A percentile compares a stretch with the other conserved stretches of the same genome.
phyloP scores from a whole-genome alignment of 495 filamentous ascomycete species.

The Neurospora sp. region DNA sequence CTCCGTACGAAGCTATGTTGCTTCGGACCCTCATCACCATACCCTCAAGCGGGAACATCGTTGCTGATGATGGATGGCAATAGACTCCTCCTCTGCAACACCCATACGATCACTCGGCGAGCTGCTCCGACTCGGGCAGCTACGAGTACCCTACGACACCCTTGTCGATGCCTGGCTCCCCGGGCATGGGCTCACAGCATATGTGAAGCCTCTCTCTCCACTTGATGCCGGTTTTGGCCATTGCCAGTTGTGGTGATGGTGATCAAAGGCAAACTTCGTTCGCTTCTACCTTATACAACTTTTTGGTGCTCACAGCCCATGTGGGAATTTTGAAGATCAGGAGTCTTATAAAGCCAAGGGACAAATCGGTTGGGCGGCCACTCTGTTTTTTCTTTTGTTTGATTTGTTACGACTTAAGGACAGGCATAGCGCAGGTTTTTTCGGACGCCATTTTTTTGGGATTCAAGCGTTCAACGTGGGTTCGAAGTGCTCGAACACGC shows the following conservation, averaged over 20 bases:
- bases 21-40: slow-evolving; percentile 18
- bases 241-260: background rate
- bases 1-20: slow-evolving; percentile 5
- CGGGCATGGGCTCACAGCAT: slow-evolving; percentile 34
- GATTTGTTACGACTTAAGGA: background rate
- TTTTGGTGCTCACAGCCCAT: background rate
- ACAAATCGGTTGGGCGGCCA: background rate
- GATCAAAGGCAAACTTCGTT: background rate
- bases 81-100: slow-evolving; percentile 83
- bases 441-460: background rate
- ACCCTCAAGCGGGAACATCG: slow-evolving; percentile 25
- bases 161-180: slow-evolving; percentile 56
- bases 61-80: slow-evolving; percentile 36
- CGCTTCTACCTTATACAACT: background rate
- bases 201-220: background rate
- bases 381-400: background rate
- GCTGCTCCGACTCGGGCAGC: slow-evolving; percentile 46
- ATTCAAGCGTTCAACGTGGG: background rate
- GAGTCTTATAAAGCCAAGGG: background rate
- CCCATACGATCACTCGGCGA: slow-evolving; percentile 63
- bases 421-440: slow-evolving; percentile 7
- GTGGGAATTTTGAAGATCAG: background rate
- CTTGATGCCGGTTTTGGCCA: background rate
- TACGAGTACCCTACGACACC: slow-evolving; percentile 58
- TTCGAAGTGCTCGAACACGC: slow-evolving; percentile 14